Evolutionary conservation across 139 green algal species (phyloP), one percentile per base, ranked within the genome.

Genomic region (Tetraselmis chui): DNA sequence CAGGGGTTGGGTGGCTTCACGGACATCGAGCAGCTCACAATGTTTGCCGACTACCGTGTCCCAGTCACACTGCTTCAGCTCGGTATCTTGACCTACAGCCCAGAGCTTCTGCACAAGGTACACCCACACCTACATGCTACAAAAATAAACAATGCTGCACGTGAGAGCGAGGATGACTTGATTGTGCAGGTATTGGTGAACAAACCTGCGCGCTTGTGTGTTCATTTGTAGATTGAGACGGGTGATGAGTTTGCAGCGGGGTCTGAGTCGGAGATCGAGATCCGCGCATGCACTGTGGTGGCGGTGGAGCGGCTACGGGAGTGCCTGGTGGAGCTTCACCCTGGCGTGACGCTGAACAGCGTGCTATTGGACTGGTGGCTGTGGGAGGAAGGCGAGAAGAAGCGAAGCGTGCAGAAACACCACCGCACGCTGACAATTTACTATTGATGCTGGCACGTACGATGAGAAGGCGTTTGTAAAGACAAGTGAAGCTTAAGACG

Each of bases 11-110:
- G 94, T 1, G 27, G 29, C 24, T 97, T 98, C 79, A 1, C 81
- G 5, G 95, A 98, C 88, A 93, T 98, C 1, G 26, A 87, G 11
- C 58, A 89, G 28, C 85, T 98, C 2, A 98, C 95, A 58, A 98
- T 97, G 93, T 98, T 98, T 90, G 92, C 95, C 26, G 94, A 97
- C 83, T 97, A 98, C 84, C 82, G 91, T 1, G 92, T 97, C 67
- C 93, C 93, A 1, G 91, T 92, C 11, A 87, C 93, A 45, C 88
- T 97, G 76, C 78, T 86, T 23, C 75, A 90, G 76, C 78, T 95
- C 82, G 92, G 88, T 0, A 82, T 97, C 5, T 82, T 97, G 28
- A 1, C 85, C 25, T 95, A 95, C 82, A 80, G 79, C 30, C 25
- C 80, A 0, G 28, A 84, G 0, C 79, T 94, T 45, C 81, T 83